phyloP scores from a whole-genome alignment of 305 asterid genomes.

The Andrographis paniculata region DNA sequence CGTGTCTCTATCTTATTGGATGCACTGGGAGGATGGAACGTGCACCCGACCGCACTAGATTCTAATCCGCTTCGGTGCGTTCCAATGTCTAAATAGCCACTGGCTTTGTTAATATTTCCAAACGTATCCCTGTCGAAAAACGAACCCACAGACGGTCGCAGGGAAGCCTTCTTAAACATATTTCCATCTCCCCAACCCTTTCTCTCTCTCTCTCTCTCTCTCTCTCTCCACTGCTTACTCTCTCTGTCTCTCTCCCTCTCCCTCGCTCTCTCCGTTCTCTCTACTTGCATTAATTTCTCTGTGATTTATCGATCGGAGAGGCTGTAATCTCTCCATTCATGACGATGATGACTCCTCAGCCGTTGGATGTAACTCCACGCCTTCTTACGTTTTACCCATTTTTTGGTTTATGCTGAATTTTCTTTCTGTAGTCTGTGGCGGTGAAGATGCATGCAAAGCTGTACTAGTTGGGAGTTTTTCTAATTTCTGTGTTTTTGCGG shows the following conservation, averaged over 20 bases:
- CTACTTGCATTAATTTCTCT: slow-evolving; percentile 18
- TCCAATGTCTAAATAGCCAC: slow-evolving; percentile 23
- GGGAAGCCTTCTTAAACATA: neutral
- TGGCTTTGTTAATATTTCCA: slow-evolving; percentile 17
- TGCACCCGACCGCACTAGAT: slow-evolving; percentile 2
- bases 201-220: slow-evolving; percentile 21
- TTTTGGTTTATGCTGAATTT: slow-evolving; percentile 17
- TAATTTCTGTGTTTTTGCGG: slow-evolving; percentile 10
- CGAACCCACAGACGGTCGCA: too few species aligned
- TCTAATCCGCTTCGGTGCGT: neutral
- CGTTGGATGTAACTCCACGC: slow-evolving; percentile 39
- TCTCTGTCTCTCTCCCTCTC: slow-evolving; percentile 16
- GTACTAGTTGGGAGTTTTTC: slow-evolving; percentile 9
- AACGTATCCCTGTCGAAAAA: slow-evolving; percentile 19
- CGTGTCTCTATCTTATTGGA: slow-evolving; percentile 13
- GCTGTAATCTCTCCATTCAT: slow-evolving; percentile 30
- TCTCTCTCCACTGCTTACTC: too few species aligned
- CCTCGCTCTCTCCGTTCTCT: slow-evolving; percentile 15
- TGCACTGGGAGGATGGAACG: neutral
- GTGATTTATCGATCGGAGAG: slow-evolving; percentile 31
- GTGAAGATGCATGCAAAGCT: slow-evolving; percentile 20
- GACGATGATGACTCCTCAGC: slow-evolving; percentile 56
- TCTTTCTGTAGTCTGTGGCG: slow-evolving; percentile 7
- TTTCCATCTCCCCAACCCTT: neutral
- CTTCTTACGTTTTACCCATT: slow-evolving; percentile 9